A percentile compares a stretch with the other conserved stretches of the same genome.
Evolutionary conservation across 2,329 filamentous ascomycete species (phyloP).

Genomic region (Ascochyta pisi): DNA sequence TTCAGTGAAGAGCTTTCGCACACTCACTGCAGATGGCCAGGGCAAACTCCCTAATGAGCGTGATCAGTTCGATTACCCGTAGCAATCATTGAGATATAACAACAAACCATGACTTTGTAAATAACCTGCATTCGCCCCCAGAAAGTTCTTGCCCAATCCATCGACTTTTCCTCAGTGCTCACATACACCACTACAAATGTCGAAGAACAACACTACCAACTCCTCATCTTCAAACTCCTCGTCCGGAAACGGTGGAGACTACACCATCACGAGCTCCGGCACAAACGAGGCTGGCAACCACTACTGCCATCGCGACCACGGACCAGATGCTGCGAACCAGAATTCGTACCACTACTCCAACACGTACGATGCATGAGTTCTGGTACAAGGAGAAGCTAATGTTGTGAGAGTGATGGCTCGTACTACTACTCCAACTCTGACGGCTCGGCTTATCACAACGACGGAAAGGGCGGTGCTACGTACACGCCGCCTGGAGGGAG

Average conservation of each 20-base stretch:
- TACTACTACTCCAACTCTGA: slow-evolving; percentile 10
- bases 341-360: slow-evolving; percentile 50
- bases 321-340: slow-evolving; percentile 33
- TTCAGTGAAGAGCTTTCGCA: too few relatives aligned
- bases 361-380: slow-evolving; percentile 39
- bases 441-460: slow-evolving; percentile 46
- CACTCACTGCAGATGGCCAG: background rate
- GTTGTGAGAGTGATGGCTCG: background rate
- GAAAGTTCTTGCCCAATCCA: background rate
- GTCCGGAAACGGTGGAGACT: background rate
- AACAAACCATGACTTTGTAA: background rate
- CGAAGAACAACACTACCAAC: background rate
- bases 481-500: slow-evolving; percentile 27
- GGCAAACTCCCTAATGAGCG: background rate
- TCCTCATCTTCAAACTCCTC: background rate
- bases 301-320: slow-evolving; percentile 47
- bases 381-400: slow-evolving; percentile 14
- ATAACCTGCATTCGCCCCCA: background rate
- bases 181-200: background rate
- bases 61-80: background rate
- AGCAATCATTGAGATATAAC: background rate
- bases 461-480: slow-evolving; percentile 35
- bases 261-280: slow-evolving; percentile 6
- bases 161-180: background rate
- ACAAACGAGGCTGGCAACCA: slow-evolving; percentile 41